Conservation (phyloP, 2,329 filamentous ascomycete genomes). For the Claviceps digitariae region DNA sequence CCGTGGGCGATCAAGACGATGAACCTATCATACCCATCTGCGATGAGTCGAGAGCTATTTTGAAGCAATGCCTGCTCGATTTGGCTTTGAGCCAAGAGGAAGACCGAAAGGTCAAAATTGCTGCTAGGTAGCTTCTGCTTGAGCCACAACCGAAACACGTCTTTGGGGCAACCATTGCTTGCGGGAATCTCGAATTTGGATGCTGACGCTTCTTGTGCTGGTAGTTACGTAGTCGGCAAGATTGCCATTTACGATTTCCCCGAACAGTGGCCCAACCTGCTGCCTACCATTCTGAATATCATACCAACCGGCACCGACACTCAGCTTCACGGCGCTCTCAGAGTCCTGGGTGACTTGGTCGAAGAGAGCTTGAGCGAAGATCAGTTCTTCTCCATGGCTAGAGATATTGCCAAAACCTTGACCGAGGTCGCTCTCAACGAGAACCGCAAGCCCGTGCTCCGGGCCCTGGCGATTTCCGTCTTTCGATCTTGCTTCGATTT, state of each 20-base stretch:
- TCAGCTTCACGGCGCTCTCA: slow-evolving; percentile 79
- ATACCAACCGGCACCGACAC: slow-evolving; percentile 63
- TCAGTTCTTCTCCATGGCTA: slow-evolving; percentile 84
- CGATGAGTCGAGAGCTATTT: slow-evolving; percentile 58
- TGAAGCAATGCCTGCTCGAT: slow-evolving; percentile 63
- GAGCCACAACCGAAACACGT: background rate
- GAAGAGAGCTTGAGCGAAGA: slow-evolving; percentile 89
- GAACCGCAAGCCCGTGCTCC: slow-evolving; percentile 57
- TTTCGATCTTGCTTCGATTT: slow-evolving; percentile 90
- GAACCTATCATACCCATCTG: slow-evolving; percentile 49
- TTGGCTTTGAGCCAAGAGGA: slow-evolving; percentile 60
- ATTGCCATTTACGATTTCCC: slow-evolving; percentile 90
- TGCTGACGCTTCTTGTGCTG: background rate
- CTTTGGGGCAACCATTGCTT: background rate
- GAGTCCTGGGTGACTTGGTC: slow-evolving; percentile 77
- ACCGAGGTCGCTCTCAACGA: slow-evolving; percentile 71
- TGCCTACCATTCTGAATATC: slow-evolving; percentile 65
- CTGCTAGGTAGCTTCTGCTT: slow-evolving; percentile 53
- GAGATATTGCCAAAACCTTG: slow-evolving; percentile 70
- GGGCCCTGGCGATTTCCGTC: slow-evolving; percentile 77
- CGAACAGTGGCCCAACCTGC: slow-evolving; percentile 82
- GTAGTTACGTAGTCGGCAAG: slow-evolving; percentile 68
- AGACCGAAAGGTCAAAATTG: slow-evolving; percentile 75
- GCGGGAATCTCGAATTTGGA: background rate
- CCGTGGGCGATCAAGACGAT: slow-evolving; percentile 56